These are phyloP conservation scores for Hirsutella minnesotensis DNA, from an alignment of 2,329 filamentous ascomycete species.

Conservation along the genomic window DNA sequence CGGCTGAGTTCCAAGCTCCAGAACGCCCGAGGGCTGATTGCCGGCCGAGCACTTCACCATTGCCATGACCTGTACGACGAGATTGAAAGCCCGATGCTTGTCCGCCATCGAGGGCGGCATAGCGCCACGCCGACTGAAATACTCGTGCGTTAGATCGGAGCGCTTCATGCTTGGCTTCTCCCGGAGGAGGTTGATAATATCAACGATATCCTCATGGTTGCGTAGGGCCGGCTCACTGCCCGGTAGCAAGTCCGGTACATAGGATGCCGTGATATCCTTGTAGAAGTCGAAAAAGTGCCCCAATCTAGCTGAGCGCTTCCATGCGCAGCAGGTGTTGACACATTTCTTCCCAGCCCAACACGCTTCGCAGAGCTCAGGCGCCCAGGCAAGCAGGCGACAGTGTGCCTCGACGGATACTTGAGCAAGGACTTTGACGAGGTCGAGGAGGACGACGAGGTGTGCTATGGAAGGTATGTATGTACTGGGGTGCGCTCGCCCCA, in stretches of 20 bases:
- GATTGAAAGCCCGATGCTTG: conserved; percentile 1
- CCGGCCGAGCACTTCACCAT: conserved; percentile 1
- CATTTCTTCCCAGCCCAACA: neutral
- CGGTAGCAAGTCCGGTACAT: neutral
- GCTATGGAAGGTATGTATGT: too few relatives aligned
- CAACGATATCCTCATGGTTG: neutral
- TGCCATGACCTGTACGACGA: neutral
- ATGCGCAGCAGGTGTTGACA: neutral
- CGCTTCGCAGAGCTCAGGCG: neutral
- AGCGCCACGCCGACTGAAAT: neutral
- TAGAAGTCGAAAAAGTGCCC: conserved; percentile 1
- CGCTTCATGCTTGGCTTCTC: neutral
- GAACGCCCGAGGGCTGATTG: neutral
- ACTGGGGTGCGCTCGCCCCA: too few relatives aligned
- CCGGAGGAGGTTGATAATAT: neutral
- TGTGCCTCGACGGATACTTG: too few relatives aligned
- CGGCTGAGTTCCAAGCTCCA: conserved; percentile 1
- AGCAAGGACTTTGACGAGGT: too few relatives aligned
- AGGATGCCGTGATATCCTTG: neutral
- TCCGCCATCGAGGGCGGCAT: neutral
- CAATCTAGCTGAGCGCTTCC: neutral
- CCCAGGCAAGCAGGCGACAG: too few relatives aligned
- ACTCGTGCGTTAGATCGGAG: neutral
- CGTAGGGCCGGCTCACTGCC: neutral
- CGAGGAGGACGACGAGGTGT: too few relatives aligned